Percentiles rank a stretch among this genome's conserved stretches.
Evolutionary conservation across 2,329 filamentous ascomycete genomes (phyloP).

Genomic region (Achaetomium macrosporum): DNA sequence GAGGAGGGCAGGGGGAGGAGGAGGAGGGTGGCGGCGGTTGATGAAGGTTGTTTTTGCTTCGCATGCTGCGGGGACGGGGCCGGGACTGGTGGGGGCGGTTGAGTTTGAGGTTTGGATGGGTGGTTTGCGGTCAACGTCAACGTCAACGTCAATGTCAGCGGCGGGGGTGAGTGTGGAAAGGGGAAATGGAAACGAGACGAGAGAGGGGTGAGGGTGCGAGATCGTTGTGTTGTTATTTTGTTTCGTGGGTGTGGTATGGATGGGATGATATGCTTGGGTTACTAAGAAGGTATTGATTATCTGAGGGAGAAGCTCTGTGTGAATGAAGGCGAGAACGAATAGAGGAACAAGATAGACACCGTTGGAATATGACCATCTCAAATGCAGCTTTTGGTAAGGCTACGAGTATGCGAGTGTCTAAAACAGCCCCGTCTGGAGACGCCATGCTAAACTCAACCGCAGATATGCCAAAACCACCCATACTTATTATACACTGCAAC

Average conservation of each 20-base stretch:
- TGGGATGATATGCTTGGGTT: not conserved
- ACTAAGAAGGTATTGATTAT: not conserved
- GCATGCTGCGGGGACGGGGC: slow-evolving; percentile 55
- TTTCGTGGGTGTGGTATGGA: not conserved
- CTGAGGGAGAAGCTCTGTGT: not conserved
- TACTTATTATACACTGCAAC: not conserved
- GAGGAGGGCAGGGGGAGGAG: slow-evolving; percentile 34
- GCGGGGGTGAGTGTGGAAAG: slow-evolving; percentile 17
- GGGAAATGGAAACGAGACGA: not conserved
- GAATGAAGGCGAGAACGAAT: too few relatives aligned
- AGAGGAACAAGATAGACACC: too few relatives aligned
- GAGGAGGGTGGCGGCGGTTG: slow-evolving; percentile 63
- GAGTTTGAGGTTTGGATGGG: slow-evolving; percentile 72
- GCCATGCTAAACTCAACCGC: not conserved
- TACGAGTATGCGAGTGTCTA: not conserved
- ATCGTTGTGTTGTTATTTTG: too few relatives aligned
- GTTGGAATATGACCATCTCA: too few relatives aligned
- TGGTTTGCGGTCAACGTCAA: slow-evolving; percentile 44
- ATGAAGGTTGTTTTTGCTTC: slow-evolving; percentile 88
- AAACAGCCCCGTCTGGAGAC: not conserved
- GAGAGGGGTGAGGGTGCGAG: not conserved
- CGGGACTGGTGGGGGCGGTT: slow-evolving; percentile 44
- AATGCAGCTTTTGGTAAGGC: too few relatives aligned
- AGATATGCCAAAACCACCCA: not conserved
- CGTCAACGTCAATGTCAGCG: slow-evolving; percentile 27